Evolutionary conservation across 345 rosid species (phyloP).

Genomic region (Melastoma malabathricum): DNA sequence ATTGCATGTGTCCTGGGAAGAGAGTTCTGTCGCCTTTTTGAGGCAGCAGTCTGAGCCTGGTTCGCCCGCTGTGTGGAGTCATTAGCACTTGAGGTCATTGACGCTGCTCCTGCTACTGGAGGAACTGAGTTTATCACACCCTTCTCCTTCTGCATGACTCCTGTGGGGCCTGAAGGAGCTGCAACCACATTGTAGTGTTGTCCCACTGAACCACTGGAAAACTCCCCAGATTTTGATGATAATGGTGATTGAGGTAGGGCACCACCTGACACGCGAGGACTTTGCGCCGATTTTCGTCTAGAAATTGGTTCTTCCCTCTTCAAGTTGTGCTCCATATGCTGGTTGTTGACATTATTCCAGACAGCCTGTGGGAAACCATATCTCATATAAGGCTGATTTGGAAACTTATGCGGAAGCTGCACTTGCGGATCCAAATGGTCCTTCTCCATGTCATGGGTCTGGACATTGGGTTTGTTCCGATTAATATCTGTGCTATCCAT

Average conservation of each 20-base stretch:
- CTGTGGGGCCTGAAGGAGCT: slow-evolving; percentile 21
- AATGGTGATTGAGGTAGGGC: slow-evolving; percentile 77
- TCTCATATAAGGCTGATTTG: slow-evolving; percentile 41
- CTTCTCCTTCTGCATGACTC: slow-evolving; percentile 69
- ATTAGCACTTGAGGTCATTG: slow-evolving; percentile 68
- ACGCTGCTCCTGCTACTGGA: slow-evolving; percentile 47
- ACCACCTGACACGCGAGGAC: slow-evolving; percentile 78
- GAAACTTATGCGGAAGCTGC: slow-evolving; percentile 47
- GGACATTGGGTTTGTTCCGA: slow-evolving; percentile 37
- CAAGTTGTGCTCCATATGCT: slow-evolving; percentile 44
- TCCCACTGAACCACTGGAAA: slow-evolving; percentile 82
- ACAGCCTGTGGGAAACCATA: slow-evolving; percentile 43
- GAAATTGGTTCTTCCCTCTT: slow-evolving; percentile 71
- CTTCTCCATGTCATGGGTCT: slow-evolving; percentile 36
- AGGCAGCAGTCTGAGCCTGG: slow-evolving; percentile 39
- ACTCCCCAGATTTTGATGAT: slow-evolving; percentile 93
- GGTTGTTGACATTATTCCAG: slow-evolving; percentile 69
- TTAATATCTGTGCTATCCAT: slow-evolving; percentile 34
- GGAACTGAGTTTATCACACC: slow-evolving; percentile 46
- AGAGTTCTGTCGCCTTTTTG: slow-evolving; percentile 67
- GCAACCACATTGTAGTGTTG: slow-evolving; percentile 63
- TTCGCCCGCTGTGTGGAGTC: slow-evolving; percentile 65
- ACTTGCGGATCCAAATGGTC: slow-evolving; percentile 43
- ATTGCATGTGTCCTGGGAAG: slow-evolving; percentile 58
- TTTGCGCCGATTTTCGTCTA: slow-evolving; percentile 67